Percentiles rank a stretch among this genome's conserved stretches.
phyloP scores from a whole-genome alignment of 768 basidiomycete species.

The Hebeloma cylindrosporum region DNA sequence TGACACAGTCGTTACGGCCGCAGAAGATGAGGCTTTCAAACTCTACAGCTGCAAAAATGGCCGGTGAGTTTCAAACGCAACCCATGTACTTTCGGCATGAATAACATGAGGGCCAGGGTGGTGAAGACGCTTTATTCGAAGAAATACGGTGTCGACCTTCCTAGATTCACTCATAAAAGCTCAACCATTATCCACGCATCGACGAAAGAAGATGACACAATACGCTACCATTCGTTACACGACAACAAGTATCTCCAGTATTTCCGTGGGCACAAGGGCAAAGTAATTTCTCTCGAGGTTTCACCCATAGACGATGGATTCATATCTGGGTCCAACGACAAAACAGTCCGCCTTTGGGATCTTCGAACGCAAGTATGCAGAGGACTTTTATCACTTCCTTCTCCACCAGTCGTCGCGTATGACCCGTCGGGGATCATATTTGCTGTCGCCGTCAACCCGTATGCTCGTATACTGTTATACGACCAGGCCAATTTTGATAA shows the following conservation, averaged over 20 bases:
- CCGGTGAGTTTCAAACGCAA: constrained; percentile 69
- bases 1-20: constrained; percentile 81
- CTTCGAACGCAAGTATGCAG: constrained; percentile 76
- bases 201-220: constrained; percentile 92
- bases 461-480: constrained; percentile 81
- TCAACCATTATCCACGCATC: constrained; percentile 86
- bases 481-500: constrained; percentile 88
- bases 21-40: constrained; percentile 90
- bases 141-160: constrained; percentile 95
- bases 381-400: constrained; percentile 74
- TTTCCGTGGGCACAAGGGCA: constrained; percentile 90
- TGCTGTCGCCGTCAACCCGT: constrained; percentile 82
- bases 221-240: constrained; percentile 92
- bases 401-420: constrained; percentile 79
- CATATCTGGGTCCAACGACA: constrained; percentile 92
- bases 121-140: constrained; percentile 83
- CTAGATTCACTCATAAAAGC: constrained; percentile 92
- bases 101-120: constrained; percentile 45
- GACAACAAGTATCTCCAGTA: constrained; percentile 97
- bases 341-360: constrained; percentile 96
- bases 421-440: constrained; percentile 83
- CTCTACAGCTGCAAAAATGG: constrained; percentile 88
- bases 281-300: constrained; percentile 88
- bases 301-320: constrained; percentile 94
- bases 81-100: neutral